Conservation (phyloP, 805 yeast genomes). For the Wickerhamiella slavikovae region DNA sequence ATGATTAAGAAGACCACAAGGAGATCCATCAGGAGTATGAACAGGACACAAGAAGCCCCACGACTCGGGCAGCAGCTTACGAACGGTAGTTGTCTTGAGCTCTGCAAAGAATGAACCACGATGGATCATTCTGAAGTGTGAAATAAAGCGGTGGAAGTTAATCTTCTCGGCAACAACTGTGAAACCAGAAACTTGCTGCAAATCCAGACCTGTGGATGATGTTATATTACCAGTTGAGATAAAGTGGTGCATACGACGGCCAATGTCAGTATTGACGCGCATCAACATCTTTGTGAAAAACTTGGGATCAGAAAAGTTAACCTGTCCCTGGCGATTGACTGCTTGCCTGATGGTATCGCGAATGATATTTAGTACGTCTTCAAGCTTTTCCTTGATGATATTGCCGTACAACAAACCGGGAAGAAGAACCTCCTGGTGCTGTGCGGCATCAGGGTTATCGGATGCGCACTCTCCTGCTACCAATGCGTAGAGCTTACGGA, state of each 20-base stretch:
- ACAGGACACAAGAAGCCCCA: slow-evolving; percentile 99
- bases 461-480: slow-evolving; percentile 95
- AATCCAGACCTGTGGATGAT: slow-evolving; percentile 89
- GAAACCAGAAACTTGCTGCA: slow-evolving; percentile 94
- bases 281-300: slow-evolving; percentile 62
- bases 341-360: slow-evolving; percentile 59
- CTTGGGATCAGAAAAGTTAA: slow-evolving; percentile 65
- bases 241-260: slow-evolving; percentile 84
- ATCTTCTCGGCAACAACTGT: slow-evolving; percentile 98
- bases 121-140: slow-evolving; percentile 99
- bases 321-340: slow-evolving; percentile 53
- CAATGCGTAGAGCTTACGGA: slow-evolving; percentile 79
- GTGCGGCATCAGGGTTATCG: slow-evolving; percentile 98
- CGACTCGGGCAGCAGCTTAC: slow-evolving; percentile 89
- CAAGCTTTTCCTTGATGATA: slow-evolving; percentile 91
- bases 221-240: slow-evolving; percentile 93
- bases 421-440: slow-evolving; percentile 87
- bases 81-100: slow-evolving; percentile 88
- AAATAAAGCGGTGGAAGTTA: slow-evolving; percentile 86
- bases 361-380: slow-evolving; percentile 66
- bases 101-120: slow-evolving; percentile 99
- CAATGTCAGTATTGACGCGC: slow-evolving; percentile 80
- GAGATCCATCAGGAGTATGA: slow-evolving; percentile 98
- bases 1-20: slow-evolving; percentile 95
- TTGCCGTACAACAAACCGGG: slow-evolving; percentile 95